Base-by-base conservation (phyloP, 2,329 filamentous ascomycete genomes). In the Colletotrichum musae region DNA sequence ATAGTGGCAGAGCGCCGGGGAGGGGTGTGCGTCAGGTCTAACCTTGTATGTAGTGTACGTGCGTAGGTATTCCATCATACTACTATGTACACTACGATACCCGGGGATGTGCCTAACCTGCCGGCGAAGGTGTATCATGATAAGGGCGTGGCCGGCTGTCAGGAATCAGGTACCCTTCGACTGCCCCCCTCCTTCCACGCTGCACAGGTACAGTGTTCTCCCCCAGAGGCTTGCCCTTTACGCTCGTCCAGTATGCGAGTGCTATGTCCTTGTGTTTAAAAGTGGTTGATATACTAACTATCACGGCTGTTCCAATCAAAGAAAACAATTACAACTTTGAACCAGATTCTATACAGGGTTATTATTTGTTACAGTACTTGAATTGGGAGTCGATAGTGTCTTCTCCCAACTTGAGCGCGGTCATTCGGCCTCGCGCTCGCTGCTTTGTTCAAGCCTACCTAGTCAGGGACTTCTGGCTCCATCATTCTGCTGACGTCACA, bases 401-500 rank as follows among this genome's bases (percentile, higher is more conserved):
- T 21, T 41, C n/a, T 18, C 63, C 16, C 56, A 66, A 50, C 50
- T 28, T 6, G 4, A 16, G 12, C 51, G 50, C 48, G n/a, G 24
- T 28, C 5, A 61, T 16, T 18, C 53, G 26, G 28, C 24, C 39
- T 16, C 12, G 36, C 32, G 7, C 39, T 36, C 59, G 39, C 51
- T 53, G 60, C 43, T 52, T 56, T 62, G 52, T 45, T 28, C 48
- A 50, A 43, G 47, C 41, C 32, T 26, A 51, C 28, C 28, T 68
- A 36, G 54, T 54, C 60, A 53, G 16, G 66, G 36, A 47, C 18
- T 54, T 60, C 51, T 53, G 51, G n/a, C 41, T 50, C 43, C 43
- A 43, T 21, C 36, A 61, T 9, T 36, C 3, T 36, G 7, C 56
- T 67, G 67, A 70, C 67, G 67, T 70, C 67, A 70, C 57, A 9